Evolutionary conservation across 1,139 yeast genomes (phyloP), one percentile per base, ranked within the genome.

Genomic region (Blastobotrys raffinosifermentans): DNA sequence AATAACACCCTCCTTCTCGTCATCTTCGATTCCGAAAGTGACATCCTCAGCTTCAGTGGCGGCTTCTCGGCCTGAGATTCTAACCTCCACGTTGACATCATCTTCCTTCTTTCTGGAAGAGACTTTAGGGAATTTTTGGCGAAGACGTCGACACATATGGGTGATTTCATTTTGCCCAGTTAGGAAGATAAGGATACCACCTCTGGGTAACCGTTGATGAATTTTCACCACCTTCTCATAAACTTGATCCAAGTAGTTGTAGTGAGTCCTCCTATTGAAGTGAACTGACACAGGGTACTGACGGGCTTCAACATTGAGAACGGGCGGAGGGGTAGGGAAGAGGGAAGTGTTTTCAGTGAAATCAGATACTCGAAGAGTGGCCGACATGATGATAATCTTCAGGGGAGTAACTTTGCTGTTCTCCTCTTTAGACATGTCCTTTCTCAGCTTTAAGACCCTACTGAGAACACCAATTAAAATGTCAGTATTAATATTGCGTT

Each of bases 91-190:
- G 3, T 65, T 64, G 4, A 64, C 67, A 10, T 58, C 61, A 5
- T 55, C 55, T 48, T 4, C 49, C 20, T 47, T 45, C 32, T 26
- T 33, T n/a, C n/a, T n/a, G n/a, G n/a, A n/a, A n/a, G n/a, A n/a
- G n/a, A n/a, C n/a, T n/a, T n/a, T n/a, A 2, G 95, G 91, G 52
- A 85, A 87, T 43, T 82, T 81, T 22, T 70, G 64, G 41, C 80
- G 68, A 37, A 93, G 65, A 45, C 69, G 71, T 47, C 78, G 80
- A 6, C 89, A 94, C 61, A 87, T 70, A 4, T 75, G 72, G 5
- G 76, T 74, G 51, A 93, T 93, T 57, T 93, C 99, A 48, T 83
- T 82, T 55, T 89, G 96, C 48, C 98, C 97, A 0, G 98, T 93
- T 58, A 93, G 64, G 57, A 93, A 93, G 6, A 93, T 73, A 46